These are phyloP conservation scores for Pelargonium cotyledonis DNA, from an alignment of 441 rosid species.

Conservation along the genomic window DNA sequence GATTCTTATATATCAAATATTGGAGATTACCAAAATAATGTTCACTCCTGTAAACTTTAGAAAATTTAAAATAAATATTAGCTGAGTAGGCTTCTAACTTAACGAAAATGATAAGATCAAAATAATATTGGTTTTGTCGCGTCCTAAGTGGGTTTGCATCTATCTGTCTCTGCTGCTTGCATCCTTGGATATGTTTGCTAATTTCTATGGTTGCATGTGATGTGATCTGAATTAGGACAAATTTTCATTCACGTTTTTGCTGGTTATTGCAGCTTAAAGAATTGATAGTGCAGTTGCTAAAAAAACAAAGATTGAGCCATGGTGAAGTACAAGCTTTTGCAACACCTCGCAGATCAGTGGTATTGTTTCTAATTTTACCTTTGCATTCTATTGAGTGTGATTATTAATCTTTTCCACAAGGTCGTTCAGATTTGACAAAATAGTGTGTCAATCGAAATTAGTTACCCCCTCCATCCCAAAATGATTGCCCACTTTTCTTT, in stretches of 20 bases:
- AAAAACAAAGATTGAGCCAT: constrained; percentile 61
- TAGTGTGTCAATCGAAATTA: not conserved
- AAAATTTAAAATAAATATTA: not conserved
- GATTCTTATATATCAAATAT: not conserved
- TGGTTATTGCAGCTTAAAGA: constrained; percentile 69
- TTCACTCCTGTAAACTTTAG: not conserved
- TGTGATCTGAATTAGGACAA: not conserved
- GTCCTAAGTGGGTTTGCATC: not conserved
- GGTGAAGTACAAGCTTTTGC: constrained; percentile 70
- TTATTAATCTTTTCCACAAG: constrained; percentile 7
- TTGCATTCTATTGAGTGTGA: constrained; percentile 14
- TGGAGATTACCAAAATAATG: not conserved
- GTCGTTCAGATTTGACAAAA: not conserved
- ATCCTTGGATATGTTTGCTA: not conserved
- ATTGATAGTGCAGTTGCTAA: constrained; percentile 50
- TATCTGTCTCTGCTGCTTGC: not conserved
- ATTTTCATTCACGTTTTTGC: constrained; percentile 23
- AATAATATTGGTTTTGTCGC: not conserved
- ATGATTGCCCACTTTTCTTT: too few species aligned
- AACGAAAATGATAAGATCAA: not conserved
- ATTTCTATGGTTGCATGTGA: not conserved
- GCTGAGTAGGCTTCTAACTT: not conserved
- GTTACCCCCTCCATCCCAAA: not conserved
- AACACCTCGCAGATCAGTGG: constrained; percentile 97
- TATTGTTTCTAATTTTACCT: constrained; percentile 29